Evolutionary conservation across 306 rosid genomes (phyloP).

Genomic region (Cucurbita pepo): DNA sequence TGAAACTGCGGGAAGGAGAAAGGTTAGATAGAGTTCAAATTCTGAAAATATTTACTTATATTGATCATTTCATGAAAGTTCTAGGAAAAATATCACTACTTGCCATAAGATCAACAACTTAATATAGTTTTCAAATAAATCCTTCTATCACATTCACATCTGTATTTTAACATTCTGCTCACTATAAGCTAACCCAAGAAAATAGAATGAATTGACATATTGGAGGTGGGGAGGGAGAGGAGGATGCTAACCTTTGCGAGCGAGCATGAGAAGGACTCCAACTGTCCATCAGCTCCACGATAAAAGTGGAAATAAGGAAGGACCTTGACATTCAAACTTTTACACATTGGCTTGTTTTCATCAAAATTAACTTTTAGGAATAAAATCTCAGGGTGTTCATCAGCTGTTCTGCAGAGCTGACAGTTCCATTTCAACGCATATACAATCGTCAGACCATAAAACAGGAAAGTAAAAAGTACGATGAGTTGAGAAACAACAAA

Average conservation of each 20-base stretch:
- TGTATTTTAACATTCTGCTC: background rate
- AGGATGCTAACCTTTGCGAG: conserved; percentile 66
- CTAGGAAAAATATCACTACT: background rate
- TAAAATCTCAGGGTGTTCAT: conserved; percentile 72
- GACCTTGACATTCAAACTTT: conserved; percentile 83
- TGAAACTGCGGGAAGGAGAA: conserved; percentile 48
- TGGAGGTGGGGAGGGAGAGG: background rate
- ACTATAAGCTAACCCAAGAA: background rate
- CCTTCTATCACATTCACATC: background rate
- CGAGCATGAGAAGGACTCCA: conserved; percentile 91
- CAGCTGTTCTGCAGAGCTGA: conserved; percentile 95
- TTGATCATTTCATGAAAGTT: background rate
- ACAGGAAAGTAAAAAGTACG: background rate
- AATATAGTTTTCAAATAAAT: background rate
- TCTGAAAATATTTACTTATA: background rate
- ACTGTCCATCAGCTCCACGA: conserved; percentile 87
- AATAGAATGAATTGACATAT: background rate
- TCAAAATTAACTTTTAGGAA: conserved; percentile 90
- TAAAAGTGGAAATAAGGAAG: conserved; percentile 97
- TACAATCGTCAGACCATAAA: background rate
- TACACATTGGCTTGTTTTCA: conserved; percentile 97
- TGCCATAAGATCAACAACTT: background rate
- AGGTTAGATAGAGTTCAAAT: background rate
- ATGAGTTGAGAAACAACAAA: background rate
- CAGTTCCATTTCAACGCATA: background rate